phyloP scores from a whole-genome alignment of 768 basidiomycete genomes.

The Panellus pusillus region DNA sequence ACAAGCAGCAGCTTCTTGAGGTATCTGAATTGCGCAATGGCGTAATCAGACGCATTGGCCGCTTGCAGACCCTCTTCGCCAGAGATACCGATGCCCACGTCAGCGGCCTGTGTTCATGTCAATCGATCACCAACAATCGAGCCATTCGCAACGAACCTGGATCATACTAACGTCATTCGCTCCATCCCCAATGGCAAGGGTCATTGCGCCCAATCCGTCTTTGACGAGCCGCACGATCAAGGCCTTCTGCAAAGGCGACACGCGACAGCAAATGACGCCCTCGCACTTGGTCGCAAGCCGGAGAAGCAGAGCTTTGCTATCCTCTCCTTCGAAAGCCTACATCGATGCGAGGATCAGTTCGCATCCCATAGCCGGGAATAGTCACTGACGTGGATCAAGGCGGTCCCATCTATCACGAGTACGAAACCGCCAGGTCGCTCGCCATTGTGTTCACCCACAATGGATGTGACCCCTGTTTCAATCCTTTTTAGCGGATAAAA shows the following conservation, averaged over 20 bases:
- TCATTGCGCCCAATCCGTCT: constrained; percentile 88
- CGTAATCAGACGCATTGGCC: constrained; percentile 98
- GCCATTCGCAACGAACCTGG: constrained; percentile 45
- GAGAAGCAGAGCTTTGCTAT: constrained; percentile 73
- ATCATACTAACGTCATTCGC: constrained; percentile 99
- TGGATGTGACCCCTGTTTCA: constrained; percentile 69
- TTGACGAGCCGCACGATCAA: constrained; percentile 91
- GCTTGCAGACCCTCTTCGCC: constrained; percentile 98
- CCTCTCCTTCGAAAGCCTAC: constrained; percentile 72
- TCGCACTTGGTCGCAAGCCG: constrained; percentile 85
- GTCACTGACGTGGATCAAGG: constrained; percentile 61
- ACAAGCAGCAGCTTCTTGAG: constrained; percentile 89
- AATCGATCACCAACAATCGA: not conserved
- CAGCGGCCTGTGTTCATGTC: constrained; percentile 61
- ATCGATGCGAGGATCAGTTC: not conserved
- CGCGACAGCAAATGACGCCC: constrained; percentile 96
- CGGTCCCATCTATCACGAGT: constrained; percentile 88
- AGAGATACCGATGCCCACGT: constrained; percentile 95
- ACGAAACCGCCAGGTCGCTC: constrained; percentile 90
- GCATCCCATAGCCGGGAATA: not conserved
- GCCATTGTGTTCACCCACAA: constrained; percentile 88
- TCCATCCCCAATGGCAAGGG: constrained; percentile 96
- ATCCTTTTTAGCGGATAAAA: constrained; percentile 51
- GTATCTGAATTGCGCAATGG: constrained; percentile 93
- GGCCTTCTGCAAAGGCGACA: constrained; percentile 96